phyloP scores from a whole-genome alignment of 306 rosid genomes.

The Trichosanthes truncata region DNA sequence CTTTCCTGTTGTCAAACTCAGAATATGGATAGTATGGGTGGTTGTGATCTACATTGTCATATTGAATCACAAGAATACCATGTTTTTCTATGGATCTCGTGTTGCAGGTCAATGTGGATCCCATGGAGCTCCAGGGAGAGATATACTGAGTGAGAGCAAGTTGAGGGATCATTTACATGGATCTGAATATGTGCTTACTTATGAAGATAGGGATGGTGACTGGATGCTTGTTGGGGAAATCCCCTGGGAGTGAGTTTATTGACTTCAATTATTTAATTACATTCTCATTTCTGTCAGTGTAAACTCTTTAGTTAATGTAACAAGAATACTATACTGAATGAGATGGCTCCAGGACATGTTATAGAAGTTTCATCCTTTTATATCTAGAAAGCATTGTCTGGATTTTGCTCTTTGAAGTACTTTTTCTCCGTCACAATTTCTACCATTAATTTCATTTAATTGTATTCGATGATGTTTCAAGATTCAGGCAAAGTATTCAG shows the following conservation, averaged over 20 bases:
- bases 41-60: not conserved
- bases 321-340: not conserved
- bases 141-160: constrained; percentile 78
- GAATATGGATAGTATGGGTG: not conserved
- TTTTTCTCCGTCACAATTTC: not conserved
- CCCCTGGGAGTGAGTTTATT: constrained; percentile 82
- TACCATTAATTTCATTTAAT: not conserved
- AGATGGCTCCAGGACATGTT: not conserved
- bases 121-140: constrained; percentile 69
- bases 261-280: not conserved
- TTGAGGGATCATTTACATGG: constrained; percentile 91
- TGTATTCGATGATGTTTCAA: not conserved
- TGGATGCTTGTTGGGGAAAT: constrained; percentile 99
- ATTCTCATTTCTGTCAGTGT: not conserved
- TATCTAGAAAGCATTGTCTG: not conserved
- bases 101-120: constrained; percentile 78
- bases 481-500: not conserved
- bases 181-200: constrained; percentile 86
- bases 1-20: not conserved
- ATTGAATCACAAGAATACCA: not conserved
- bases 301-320: not conserved
- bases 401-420: not conserved
- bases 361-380: not conserved
- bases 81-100: not conserved
- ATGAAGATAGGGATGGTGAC: constrained; percentile 90